Conservation (phyloP, 495 filamentous ascomycete species). For the Neurospora sp. region DNA sequence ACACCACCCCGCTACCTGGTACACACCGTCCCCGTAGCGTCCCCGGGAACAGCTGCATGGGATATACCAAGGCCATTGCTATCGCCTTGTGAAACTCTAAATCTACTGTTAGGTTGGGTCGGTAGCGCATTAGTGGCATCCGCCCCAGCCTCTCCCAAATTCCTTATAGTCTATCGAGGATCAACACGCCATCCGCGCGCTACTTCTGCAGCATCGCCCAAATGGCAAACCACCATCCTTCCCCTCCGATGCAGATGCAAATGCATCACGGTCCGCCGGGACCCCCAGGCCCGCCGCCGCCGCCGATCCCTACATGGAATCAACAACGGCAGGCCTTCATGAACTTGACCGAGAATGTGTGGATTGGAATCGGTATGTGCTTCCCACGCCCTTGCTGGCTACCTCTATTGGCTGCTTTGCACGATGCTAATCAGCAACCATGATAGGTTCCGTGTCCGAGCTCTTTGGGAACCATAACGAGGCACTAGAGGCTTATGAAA, state of each 20-base stretch:
- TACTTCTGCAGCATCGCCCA: background rate
- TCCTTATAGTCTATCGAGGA: background rate
- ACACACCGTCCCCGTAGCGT: background rate
- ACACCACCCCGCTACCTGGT: background rate
- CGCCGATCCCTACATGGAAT: slow-evolving; percentile 19
- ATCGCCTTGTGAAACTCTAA: background rate
- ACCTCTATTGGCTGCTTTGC: background rate
- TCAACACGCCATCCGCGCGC: background rate
- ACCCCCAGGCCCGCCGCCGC: slow-evolving; percentile 33
- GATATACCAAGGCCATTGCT: background rate
- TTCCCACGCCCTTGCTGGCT: background rate
- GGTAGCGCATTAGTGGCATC: background rate
- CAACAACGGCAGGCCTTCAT: slow-evolving; percentile 35
- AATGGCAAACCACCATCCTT: slow-evolving; percentile 49
- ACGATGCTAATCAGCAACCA: slow-evolving; percentile 14
- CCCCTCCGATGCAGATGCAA: slow-evolving; percentile 46
- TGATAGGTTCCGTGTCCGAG: slow-evolving; percentile 74
- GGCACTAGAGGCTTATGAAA: slow-evolving; percentile 79
- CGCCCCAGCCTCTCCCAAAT: background rate
- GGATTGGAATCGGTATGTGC: slow-evolving; percentile 80
- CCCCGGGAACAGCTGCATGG: background rate
- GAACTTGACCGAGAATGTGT: slow-evolving; percentile 71
- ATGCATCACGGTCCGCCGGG: slow-evolving; percentile 44
- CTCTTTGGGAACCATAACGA: slow-evolving; percentile 80
- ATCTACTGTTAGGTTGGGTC: background rate